Percentiles rank a stretch among this genome's conserved stretches.
Conservation (phyloP, 805 yeast genomes). For the Sugiyamaella floridensis region DNA sequence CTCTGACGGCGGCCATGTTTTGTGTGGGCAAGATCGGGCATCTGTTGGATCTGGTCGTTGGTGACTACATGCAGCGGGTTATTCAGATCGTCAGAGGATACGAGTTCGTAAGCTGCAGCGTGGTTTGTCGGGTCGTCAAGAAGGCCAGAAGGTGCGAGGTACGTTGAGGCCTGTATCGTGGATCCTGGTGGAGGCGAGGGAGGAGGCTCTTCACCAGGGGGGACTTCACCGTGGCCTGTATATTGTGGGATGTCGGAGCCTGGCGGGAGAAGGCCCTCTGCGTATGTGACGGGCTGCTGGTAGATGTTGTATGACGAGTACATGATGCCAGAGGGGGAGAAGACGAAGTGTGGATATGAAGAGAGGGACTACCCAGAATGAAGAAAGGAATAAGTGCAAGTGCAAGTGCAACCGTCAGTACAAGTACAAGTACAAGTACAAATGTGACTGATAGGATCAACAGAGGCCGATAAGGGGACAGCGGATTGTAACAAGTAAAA, state of each 20-base stretch:
- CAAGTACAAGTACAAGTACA: too few species aligned
- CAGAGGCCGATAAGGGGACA: too few species aligned
- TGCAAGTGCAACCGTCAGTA: too few species aligned
- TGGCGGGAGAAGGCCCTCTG: not conserved
- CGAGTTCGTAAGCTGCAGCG: slow-evolving; percentile 1
- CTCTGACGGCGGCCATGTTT: not conserved
- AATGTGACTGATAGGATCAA: too few species aligned
- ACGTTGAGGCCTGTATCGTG: not conserved
- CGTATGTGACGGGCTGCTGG: slow-evolving; percentile 1
- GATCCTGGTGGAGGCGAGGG: not conserved
- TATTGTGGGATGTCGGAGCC: not conserved
- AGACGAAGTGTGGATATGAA: too few species aligned
- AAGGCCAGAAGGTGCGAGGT: not conserved
- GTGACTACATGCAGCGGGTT: slow-evolving; percentile 20
- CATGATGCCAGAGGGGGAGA: not conserved
- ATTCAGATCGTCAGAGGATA: slow-evolving; percentile 25
- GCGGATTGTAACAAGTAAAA: too few species aligned
- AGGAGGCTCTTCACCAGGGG: not conserved
- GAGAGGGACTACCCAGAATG: too few species aligned
- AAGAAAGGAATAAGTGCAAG: too few species aligned
- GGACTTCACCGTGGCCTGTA: not conserved
- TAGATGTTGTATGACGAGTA: slow-evolving; percentile 1
- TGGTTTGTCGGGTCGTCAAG: not conserved
- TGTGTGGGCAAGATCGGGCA: not conserved
- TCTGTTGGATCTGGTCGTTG: slow-evolving; percentile 9